A percentile compares a stretch with the other conserved stretches of the same genome.
Evolutionary conservation across 2,329 filamentous ascomycete genomes (phyloP).

Genomic region (Ophiocordyceps robertsii): DNA sequence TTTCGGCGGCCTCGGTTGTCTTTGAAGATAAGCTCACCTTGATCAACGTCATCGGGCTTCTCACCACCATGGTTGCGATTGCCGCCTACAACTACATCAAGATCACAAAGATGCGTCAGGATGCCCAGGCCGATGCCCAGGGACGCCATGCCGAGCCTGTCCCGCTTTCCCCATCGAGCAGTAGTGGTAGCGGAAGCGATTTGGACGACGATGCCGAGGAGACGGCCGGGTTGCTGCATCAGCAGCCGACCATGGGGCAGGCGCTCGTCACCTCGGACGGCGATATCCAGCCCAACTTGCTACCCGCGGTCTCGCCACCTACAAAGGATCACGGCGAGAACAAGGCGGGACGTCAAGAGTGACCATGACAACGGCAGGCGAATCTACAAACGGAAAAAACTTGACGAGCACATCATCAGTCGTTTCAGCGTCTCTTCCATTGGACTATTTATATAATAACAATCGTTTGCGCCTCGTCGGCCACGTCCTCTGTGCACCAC

Average conservation of each 20-base stretch:
- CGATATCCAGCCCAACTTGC: slow-evolving; percentile 23
- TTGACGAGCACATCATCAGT: too few species aligned
- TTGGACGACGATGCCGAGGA: slow-evolving; percentile 31
- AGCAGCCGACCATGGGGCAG: slow-evolving; percentile 21
- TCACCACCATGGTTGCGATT: slow-evolving; percentile 84
- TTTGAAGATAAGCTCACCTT: slow-evolving; percentile 81
- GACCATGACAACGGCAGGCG: background rate
- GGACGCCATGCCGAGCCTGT: slow-evolving; percentile 21
- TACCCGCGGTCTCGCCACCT: slow-evolving; percentile 7
- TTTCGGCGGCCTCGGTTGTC: slow-evolving; percentile 72
- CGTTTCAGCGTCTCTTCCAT: too few species aligned
- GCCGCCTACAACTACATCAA: slow-evolving; percentile 90
- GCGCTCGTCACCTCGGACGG: slow-evolving; percentile 26
- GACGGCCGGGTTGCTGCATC: slow-evolving; percentile 28
- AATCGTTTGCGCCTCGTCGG: too few species aligned
- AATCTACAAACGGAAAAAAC: background rate
- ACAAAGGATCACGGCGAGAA: background rate
- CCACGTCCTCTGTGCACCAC: too few species aligned
- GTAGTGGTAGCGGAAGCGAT: slow-evolving; percentile 25
- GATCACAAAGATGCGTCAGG: slow-evolving; percentile 72
- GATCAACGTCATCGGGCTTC: slow-evolving; percentile 74
- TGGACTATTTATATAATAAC: too few species aligned
- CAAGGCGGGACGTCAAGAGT: background rate
- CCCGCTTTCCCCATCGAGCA: slow-evolving; percentile 20
- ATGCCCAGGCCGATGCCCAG: slow-evolving; percentile 47